phyloP scores from a whole-genome alignment of 768 basidiomycete species.

The Phylloporus sp. region DNA sequence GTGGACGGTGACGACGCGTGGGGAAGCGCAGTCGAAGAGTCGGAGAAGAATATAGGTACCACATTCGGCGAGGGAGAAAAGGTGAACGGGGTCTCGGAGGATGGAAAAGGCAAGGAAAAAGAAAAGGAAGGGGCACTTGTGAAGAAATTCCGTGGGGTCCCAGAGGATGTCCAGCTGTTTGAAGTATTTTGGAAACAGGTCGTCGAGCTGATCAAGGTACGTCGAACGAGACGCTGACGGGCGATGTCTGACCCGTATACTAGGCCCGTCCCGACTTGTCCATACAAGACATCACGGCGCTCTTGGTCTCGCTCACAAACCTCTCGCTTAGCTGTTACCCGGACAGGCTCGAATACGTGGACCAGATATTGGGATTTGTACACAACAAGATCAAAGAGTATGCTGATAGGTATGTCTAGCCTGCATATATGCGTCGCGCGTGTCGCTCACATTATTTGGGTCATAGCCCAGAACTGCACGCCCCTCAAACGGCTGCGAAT shows the following conservation, averaged over 20 bases:
- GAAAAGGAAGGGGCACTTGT: slow-evolving; percentile 52
- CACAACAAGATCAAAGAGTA: slow-evolving; percentile 82
- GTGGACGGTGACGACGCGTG: slow-evolving; percentile 25
- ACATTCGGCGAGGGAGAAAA: not conserved
- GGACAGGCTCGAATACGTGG: slow-evolving; percentile 93
- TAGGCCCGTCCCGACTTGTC: slow-evolving; percentile 96
- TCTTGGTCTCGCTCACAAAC: slow-evolving; percentile 92
- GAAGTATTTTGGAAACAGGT: slow-evolving; percentile 99
- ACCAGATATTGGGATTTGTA: slow-evolving; percentile 90
- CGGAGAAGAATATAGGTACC: slow-evolving; percentile 15
- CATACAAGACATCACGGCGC: slow-evolving; percentile 95
- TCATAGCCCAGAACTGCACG: slow-evolving; percentile 78
- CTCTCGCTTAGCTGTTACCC: slow-evolving; percentile 96
- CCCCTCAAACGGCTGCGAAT: slow-evolving; percentile 81
- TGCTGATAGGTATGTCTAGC: slow-evolving; percentile 56
- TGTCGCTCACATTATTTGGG: not conserved
- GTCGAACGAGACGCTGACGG: slow-evolving; percentile 14
- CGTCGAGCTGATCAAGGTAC: slow-evolving; percentile 92
- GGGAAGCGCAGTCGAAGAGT: slow-evolving; percentile 19
- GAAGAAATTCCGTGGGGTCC: slow-evolving; percentile 90
- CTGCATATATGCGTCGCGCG: not conserved
- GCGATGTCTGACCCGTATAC: not conserved
- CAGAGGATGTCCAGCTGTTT: slow-evolving; percentile 91
- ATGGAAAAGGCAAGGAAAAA: slow-evolving; percentile 48
- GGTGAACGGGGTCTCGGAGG: slow-evolving; percentile 21